Evolutionary conservation across 2,329 filamentous ascomycete species (phyloP), one percentile per base, ranked within the genome.

Genomic region (Thielaviopsis punctulata): DNA sequence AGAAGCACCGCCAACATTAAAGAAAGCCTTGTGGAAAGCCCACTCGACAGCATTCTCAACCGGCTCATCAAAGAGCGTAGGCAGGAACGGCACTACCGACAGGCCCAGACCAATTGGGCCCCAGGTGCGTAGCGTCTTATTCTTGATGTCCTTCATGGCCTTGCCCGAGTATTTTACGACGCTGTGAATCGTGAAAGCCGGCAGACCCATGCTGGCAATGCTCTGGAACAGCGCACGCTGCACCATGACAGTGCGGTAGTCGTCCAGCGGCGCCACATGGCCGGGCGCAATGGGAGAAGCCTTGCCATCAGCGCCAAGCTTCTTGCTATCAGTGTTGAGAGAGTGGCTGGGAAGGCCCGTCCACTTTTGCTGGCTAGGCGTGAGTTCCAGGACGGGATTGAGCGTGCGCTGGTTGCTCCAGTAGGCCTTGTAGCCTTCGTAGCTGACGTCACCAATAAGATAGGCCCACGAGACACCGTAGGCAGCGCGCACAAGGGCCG

Each of bases 371-470:
- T 75, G 69, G 13, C 65, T 67, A 7, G 68, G 63, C 2, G 71
- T 71, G 22, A 79, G 67, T 56, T 78, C 71, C 12, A 81, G 63
- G 9, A 80, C 72, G 0, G 87, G 86, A 59, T 89, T 77, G 21
- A 88, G 67, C 1, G 79, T 73, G 39, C 77, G 76, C 65, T 92
- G 85, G 63, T 98, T 96, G 53, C 84, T 79, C 65, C 84, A 76
- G 65, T 95, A 96, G 7, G 90, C 83, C 64, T 95, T 95, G 72
- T 95, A 96, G 5, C 92, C 90, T 66, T 98, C 92, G 63, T 95
- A 82, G 30, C 77, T 75, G 47, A 96, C 90, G 62, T 98, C 92
- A 48, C 92, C 90, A 13, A 88, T 67, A 21, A 98, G 77, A 62
- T 98, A 98, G 10, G 84, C 73, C 92, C 92, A 96, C 1, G 86